These are phyloP conservation scores for Mycogone perniciosa DNA, from an alignment of 2,329 filamentous ascomycete genomes.

Conservation along the genomic window DNA sequence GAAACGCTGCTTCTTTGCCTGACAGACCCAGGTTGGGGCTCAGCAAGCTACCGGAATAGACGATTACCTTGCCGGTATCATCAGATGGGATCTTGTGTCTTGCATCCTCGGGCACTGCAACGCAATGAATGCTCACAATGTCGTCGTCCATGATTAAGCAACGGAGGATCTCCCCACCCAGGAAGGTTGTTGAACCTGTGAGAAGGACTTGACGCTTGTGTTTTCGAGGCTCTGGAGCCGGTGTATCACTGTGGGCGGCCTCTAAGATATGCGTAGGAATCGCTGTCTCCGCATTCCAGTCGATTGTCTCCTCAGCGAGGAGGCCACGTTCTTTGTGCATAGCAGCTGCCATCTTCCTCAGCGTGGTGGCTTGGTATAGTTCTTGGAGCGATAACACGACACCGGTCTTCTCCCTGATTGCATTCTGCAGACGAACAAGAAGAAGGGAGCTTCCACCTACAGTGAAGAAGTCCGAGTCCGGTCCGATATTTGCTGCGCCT, in stretches of 20 bases:
- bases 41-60: constrained; percentile 8
- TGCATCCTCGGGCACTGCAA: neutral
- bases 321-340: constrained; percentile 16
- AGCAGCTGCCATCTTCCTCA: constrained; percentile 32
- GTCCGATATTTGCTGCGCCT: too few species aligned
- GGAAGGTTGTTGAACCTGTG: neutral
- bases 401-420: constrained; percentile 20
- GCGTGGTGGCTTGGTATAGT: constrained; percentile 23
- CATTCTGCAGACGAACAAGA: constrained; percentile 29
- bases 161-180: neutral
- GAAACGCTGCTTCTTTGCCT: neutral
- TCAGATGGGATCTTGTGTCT: constrained; percentile 1
- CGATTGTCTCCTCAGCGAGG: constrained; percentile 5
- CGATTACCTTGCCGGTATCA: neutral
- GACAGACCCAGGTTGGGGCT: constrained; percentile 6
- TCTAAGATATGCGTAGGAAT: neutral
- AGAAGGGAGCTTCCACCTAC: constrained; percentile 36
- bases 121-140: neutral
- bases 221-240: neutral
- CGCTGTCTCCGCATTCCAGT: constrained; percentile 20
- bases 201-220: neutral
- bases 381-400: too few species aligned
- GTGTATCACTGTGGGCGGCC: neutral
- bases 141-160: neutral
- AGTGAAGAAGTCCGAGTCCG: constrained; percentile 28